These are phyloP conservation scores for Trichaptum fuscoviolaceum DNA, from an alignment of 768 basidiomycete genomes.

Conservation along the genomic window DNA sequence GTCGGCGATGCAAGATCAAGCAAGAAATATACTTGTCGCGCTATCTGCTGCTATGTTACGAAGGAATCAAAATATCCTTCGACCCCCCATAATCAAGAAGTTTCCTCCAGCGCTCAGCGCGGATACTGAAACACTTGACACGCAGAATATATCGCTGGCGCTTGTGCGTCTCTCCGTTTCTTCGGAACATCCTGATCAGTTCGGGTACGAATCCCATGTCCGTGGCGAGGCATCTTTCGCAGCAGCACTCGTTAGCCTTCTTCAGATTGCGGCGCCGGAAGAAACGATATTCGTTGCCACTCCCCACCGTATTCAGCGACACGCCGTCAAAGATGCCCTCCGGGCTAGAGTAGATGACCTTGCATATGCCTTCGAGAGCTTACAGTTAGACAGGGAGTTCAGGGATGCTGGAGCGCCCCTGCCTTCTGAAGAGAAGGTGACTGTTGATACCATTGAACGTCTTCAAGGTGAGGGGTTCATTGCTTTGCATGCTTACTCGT, in stretches of 20 bases:
- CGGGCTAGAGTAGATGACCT: constrained; percentile 15
- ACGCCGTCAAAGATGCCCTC: constrained; percentile 42
- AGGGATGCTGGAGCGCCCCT: not conserved
- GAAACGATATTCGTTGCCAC: constrained; percentile 48
- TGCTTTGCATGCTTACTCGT: constrained; percentile 1
- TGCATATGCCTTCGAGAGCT: constrained; percentile 11
- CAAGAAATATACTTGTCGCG: constrained; percentile 34
- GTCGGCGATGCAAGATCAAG: constrained; percentile 21
- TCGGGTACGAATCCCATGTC: constrained; percentile 44
- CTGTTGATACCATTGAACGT: constrained; percentile 45
- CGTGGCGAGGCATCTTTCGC: constrained; percentile 43
- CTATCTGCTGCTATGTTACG: constrained; percentile 42
- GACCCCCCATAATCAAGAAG: constrained; percentile 19
- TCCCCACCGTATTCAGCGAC: constrained; percentile 47
- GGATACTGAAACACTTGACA: not conserved
- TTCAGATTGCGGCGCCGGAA: constrained; percentile 33
- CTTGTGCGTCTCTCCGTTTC: constrained; percentile 36
- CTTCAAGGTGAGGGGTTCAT: constrained; percentile 32
- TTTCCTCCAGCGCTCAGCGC: not conserved
- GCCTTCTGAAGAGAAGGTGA: constrained; percentile 25
- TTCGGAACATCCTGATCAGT: constrained; percentile 25
- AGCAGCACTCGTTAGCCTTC: constrained; percentile 34
- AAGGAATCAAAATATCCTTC: constrained; percentile 31
- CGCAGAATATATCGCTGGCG: constrained; percentile 34
- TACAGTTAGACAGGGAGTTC: constrained; percentile 10